phyloP scores from a whole-genome alignment of 148 eudicot genomes.

The Rhododendron williamsianum region DNA sequence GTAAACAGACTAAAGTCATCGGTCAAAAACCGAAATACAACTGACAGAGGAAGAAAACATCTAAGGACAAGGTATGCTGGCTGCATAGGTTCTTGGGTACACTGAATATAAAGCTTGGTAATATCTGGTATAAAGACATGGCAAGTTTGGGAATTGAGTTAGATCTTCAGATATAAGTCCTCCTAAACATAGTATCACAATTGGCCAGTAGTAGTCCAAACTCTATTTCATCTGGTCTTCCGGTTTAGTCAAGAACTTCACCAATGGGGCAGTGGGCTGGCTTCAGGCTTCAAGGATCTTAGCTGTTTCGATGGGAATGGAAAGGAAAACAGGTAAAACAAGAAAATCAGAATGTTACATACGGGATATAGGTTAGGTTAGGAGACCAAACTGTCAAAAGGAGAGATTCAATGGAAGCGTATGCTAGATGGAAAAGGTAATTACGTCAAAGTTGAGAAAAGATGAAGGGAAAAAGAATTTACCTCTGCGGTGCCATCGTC shows the following conservation, averaged over 20 bases:
- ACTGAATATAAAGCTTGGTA: conserved; percentile 50
- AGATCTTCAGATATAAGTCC: conserved; percentile 65
- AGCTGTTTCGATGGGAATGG: conserved; percentile 83
- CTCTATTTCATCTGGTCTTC: conserved; percentile 84
- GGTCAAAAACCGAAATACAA: conserved; percentile 11
- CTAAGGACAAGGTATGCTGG: conserved; percentile 40
- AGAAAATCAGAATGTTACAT: conserved; percentile 53
- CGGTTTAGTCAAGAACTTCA: conserved; percentile 84
- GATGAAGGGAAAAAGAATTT: conserved; percentile 17
- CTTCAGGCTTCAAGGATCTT: conserved; percentile 85
- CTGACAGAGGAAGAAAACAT: conserved; percentile 20
- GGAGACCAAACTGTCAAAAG: conserved; percentile 25
- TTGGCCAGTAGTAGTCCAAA: conserved; percentile 61
- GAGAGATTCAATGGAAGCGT: conserved; percentile 12
- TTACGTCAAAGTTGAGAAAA: not conserved
- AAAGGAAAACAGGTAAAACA: conserved; percentile 67
- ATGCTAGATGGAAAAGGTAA: not conserved
- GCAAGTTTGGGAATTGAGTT: conserved; percentile 52
- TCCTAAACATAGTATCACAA: conserved; percentile 63
- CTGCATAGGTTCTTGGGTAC: conserved; percentile 62
- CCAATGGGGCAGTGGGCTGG: conserved; percentile 64
- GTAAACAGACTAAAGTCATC: not conserved
- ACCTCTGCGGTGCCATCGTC: conserved; percentile 47
- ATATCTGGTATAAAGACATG: conserved; percentile 62
- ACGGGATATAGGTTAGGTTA: conserved; percentile 33